These are phyloP conservation scores for Chaetomium olivaceum DNA, from an alignment of 2,329 filamentous ascomycete species.

Conservation along the genomic window DNA sequence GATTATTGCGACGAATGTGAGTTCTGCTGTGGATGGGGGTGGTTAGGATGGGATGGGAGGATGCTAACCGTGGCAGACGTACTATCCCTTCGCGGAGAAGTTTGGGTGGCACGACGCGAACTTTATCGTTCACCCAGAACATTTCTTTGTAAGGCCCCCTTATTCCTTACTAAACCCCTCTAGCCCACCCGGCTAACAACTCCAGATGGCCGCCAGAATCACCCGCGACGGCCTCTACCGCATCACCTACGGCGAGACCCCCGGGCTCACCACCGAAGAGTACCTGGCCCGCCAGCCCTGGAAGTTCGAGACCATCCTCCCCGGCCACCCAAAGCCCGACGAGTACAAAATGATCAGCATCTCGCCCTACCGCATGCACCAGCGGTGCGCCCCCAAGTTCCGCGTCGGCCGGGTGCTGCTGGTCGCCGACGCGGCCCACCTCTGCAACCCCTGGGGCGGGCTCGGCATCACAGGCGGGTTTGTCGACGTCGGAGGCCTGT, in stretches of 20 bases:
- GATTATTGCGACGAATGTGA: slow-evolving; percentile 63
- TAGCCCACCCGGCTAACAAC: background rate
- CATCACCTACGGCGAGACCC: slow-evolving; percentile 62
- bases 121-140: slow-evolving; percentile 61
- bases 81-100: slow-evolving; percentile 58
- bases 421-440: slow-evolving; percentile 62
- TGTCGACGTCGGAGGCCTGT: slow-evolving; percentile 62
- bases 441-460: slow-evolving; percentile 58
- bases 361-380: slow-evolving; percentile 62
- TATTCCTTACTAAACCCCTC: background rate
- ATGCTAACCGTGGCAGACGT: slow-evolving; percentile 47
- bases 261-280: slow-evolving; percentile 54
- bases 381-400: slow-evolving; percentile 58
- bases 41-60: too few species aligned
- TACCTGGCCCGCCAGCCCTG: slow-evolving; percentile 53
- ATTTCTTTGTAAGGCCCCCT: slow-evolving; percentile 49
- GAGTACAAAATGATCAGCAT: slow-evolving; percentile 59
- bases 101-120: slow-evolving; percentile 58
- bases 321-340: slow-evolving; percentile 58
- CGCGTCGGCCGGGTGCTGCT: slow-evolving; percentile 59
- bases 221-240: slow-evolving; percentile 61
- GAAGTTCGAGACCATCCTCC: slow-evolving; percentile 60
- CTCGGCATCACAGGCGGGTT: slow-evolving; percentile 65
- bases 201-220: slow-evolving; percentile 61
- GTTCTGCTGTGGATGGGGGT: slow-evolving; percentile 24